Percentiles rank a stretch among this genome's conserved stretches.
Conservation (phyloP, 108 stramenopile species). For the Cyclotella atomus region DNA sequence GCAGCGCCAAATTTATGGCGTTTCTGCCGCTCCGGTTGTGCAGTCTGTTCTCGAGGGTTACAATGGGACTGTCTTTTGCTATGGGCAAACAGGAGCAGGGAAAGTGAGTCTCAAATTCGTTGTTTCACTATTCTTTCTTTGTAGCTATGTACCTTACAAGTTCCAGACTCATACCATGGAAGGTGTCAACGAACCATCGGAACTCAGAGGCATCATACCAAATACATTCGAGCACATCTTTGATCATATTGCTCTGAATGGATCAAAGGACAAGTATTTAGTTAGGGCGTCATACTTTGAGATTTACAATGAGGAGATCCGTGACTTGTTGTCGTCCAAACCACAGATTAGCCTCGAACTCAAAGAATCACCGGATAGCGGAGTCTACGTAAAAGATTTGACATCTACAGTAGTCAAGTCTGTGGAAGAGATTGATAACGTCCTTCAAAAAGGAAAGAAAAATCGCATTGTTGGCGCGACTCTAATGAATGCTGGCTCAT, state of each 20-base stretch:
- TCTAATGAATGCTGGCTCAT: constrained; percentile 90
- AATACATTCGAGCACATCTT: constrained; percentile 94
- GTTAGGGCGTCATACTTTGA: constrained; percentile 96
- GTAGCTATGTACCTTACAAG: no score
- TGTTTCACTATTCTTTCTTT: no score
- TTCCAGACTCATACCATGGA: constrained; percentile 91
- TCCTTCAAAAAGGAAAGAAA: constrained; percentile 88
- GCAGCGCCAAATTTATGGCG: constrained; percentile 92
- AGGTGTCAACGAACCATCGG: constrained; percentile 78
- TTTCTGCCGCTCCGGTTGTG: constrained; percentile 89
- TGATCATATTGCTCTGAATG: constrained; percentile 62
- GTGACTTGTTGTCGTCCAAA: constrained; percentile 86
- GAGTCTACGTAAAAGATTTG: constrained; percentile 90
- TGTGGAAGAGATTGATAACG: constrained; percentile 76
- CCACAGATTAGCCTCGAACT: constrained; percentile 76
- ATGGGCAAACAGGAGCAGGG: constrained; percentile 96
- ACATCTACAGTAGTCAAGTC: constrained; percentile 79
- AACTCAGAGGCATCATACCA: constrained; percentile 92
- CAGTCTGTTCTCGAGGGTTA: constrained; percentile 95
- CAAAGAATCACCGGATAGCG: constrained; percentile 74
- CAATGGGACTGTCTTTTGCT: constrained; percentile 98
- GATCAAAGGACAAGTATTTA: constrained; percentile 83
- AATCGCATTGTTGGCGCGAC: constrained; percentile 90
- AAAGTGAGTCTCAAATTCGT: no score
- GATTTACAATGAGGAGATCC: constrained; percentile 99